phyloP scores from a whole-genome alignment of 371 early-diverging fungal genomes.

The Mucor circinelloides region DNA sequence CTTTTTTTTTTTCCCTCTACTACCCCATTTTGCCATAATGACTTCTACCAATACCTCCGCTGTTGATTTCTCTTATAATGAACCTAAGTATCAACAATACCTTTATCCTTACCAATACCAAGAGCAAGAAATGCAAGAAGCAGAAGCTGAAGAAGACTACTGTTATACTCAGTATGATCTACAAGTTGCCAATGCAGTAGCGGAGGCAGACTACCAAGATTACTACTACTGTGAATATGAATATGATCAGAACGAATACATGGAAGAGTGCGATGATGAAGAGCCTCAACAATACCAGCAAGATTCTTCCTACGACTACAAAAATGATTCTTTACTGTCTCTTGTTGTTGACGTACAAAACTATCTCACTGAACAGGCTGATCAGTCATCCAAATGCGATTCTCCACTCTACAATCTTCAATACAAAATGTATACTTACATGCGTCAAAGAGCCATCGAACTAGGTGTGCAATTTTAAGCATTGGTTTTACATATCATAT shows the following conservation, averaged over 20 bases:
- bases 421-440: conserved; percentile 48
- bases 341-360: conserved; percentile 33
- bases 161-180: conserved; percentile 15
- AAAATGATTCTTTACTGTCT: conserved; percentile 25
- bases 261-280: conserved; percentile 14
- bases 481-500: not conserved
- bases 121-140: conserved; percentile 5
- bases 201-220: conserved; percentile 25
- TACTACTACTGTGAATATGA: conserved; percentile 4
- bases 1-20: not conserved
- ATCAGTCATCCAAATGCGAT: conserved; percentile 3
- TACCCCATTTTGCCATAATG: not conserved
- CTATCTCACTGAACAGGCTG: conserved; percentile 27
- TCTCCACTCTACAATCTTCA: conserved; percentile 46
- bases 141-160: not conserved
- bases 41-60: not conserved
- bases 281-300: not conserved
- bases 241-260: not conserved
- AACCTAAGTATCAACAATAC: not conserved
- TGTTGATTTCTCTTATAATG: not conserved
- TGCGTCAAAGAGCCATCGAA: conserved; percentile 44
- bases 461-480: conserved; percentile 27
- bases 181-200: conserved; percentile 12
- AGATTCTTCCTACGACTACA: not conserved
- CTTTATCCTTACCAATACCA: not conserved